phyloP scores from a whole-genome alignment of 2,329 filamentous ascomycete genomes.

The Colletotrichum sojae region DNA sequence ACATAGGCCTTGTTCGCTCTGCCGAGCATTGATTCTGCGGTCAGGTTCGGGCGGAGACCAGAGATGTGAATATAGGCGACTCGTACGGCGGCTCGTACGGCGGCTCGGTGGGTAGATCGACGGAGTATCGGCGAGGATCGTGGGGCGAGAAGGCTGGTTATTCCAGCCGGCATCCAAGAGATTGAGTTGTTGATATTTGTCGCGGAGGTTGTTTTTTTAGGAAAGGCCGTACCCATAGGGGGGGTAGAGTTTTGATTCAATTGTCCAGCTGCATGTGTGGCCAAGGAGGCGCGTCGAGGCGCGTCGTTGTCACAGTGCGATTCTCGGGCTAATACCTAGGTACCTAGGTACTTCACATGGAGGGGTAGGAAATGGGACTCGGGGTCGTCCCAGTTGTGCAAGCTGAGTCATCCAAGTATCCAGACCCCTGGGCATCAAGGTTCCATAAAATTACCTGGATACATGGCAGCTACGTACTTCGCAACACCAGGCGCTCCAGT shows the following conservation, averaged over 20 bases:
- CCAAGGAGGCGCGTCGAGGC: constrained; percentile 20
- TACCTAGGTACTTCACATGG: background rate
- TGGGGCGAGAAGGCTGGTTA: constrained; percentile 46
- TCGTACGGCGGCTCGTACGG: constrained; percentile 44
- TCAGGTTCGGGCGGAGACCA: constrained; percentile 24
- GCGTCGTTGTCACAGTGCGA: constrained; percentile 24
- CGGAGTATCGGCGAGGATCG: constrained; percentile 55
- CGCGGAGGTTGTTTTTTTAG: constrained; percentile 1
- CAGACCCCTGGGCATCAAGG: too few species aligned
- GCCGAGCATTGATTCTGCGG: constrained; percentile 52
- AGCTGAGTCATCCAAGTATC: too few species aligned
- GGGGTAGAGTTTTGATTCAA: constrained; percentile 19
- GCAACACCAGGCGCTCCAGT: too few species aligned
- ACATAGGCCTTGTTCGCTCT: constrained; percentile 55
- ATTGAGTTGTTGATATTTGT: constrained; percentile 22
- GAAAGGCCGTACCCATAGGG: background rate
- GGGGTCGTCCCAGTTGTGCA: too few species aligned
- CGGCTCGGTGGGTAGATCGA: constrained; percentile 45
- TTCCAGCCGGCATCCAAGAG: constrained; percentile 54
- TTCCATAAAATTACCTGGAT: too few species aligned
- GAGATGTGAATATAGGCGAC: constrained; percentile 45
- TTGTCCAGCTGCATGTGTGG: constrained; percentile 18
- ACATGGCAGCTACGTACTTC: too few species aligned
- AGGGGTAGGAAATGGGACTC: background rate
- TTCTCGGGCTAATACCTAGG: constrained; percentile 12